A percentile compares a stretch with the other conserved stretches of the same genome.
phyloP scores from a whole-genome alignment of 2,329 filamentous ascomycete species.

The Ramularia endophylla region DNA sequence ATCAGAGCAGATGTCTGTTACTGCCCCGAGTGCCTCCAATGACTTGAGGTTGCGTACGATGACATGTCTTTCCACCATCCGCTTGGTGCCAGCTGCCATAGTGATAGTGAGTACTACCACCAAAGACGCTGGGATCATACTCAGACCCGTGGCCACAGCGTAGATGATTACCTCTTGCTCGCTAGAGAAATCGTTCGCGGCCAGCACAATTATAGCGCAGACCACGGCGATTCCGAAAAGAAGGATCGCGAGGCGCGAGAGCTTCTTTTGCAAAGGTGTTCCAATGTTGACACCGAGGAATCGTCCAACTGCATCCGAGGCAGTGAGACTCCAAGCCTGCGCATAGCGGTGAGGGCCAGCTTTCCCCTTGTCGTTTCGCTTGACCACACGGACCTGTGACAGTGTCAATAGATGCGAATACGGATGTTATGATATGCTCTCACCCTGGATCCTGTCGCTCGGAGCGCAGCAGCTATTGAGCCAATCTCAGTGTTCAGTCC shows the following conservation, averaged over 20 bases:
- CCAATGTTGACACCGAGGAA: slow-evolving; percentile 67
- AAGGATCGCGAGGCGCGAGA: slow-evolving; percentile 77
- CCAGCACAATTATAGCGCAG: slow-evolving; percentile 64
- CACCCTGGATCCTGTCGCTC: slow-evolving; percentile 49
- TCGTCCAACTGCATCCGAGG: slow-evolving; percentile 53
- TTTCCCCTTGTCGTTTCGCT: slow-evolving; percentile 33
- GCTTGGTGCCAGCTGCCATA: slow-evolving; percentile 53
- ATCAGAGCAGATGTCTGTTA: slow-evolving; percentile 64
- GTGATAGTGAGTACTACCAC: slow-evolving; percentile 35
- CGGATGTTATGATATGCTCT: slow-evolving; percentile 16
- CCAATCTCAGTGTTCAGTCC: slow-evolving; percentile 72
- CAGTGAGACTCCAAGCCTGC: slow-evolving; percentile 48
- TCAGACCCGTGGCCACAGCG: slow-evolving; percentile 55
- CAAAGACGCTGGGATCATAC: slow-evolving; percentile 55
- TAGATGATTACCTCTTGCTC: slow-evolving; percentile 60
- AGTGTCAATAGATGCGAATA: too few relatives aligned
- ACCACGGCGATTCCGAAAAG: slow-evolving; percentile 70
- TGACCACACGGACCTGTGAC: slow-evolving; percentile 22
- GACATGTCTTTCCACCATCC: slow-evolving; percentile 59
- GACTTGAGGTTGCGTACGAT: slow-evolving; percentile 61
- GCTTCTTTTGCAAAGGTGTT: slow-evolving; percentile 76
- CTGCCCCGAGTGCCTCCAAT: slow-evolving; percentile 58
- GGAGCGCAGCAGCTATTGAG: slow-evolving; percentile 65
- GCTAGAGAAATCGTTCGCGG: slow-evolving; percentile 52
- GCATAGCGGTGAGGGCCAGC: slow-evolving; percentile 33